Evolutionary conservation across 768 basidiomycete genomes (phyloP).

Genomic region (Leccinum disarticulatum): DNA sequence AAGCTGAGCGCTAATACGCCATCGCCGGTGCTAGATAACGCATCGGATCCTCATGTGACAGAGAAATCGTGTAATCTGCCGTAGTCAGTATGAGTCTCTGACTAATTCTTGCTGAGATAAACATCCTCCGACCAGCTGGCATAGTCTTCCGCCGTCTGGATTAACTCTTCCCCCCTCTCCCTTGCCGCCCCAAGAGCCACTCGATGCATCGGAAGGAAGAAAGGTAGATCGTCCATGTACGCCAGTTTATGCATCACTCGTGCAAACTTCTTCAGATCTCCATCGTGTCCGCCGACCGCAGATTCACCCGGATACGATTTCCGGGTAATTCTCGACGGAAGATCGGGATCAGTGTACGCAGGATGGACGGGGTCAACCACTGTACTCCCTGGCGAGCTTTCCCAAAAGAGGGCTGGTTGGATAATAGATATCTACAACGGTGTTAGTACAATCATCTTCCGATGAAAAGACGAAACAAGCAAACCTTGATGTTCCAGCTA

Average conservation of each 20-base stretch:
- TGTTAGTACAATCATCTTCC: background rate
- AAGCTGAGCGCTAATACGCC: too few relatives aligned
- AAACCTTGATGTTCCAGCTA: conserved; percentile 48
- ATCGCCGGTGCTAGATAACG: too few relatives aligned
- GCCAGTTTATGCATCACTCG: conserved; percentile 16
- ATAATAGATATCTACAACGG: conserved; percentile 23
- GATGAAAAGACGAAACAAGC: conserved; percentile 20
- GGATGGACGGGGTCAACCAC: conserved; percentile 16
- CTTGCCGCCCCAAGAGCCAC: conserved; percentile 23
- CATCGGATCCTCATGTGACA: too few relatives aligned
- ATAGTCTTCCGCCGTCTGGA: conserved; percentile 25
- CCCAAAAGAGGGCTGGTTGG: conserved; percentile 27
- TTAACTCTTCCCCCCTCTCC: conserved; percentile 22
- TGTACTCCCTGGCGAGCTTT: conserved; percentile 5
- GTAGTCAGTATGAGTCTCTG: too few relatives aligned
- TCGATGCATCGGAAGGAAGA: conserved; percentile 27
- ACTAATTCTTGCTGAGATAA: conserved; percentile 10
- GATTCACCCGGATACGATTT: conserved; percentile 11
- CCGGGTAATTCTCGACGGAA: conserved; percentile 18
- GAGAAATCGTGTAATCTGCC: too few relatives aligned
- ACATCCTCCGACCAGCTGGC: conserved; percentile 30
- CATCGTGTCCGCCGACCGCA: conserved; percentile 9
- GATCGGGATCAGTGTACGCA: conserved; percentile 17
- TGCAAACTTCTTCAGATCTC: conserved; percentile 28
- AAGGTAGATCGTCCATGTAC: conserved; percentile 25